Percentiles rank a stretch among this genome's conserved stretches.
Evolutionary conservation across 1,139 yeast species (phyloP).

Genomic region (Spencermartinsiella ligniputridi): DNA sequence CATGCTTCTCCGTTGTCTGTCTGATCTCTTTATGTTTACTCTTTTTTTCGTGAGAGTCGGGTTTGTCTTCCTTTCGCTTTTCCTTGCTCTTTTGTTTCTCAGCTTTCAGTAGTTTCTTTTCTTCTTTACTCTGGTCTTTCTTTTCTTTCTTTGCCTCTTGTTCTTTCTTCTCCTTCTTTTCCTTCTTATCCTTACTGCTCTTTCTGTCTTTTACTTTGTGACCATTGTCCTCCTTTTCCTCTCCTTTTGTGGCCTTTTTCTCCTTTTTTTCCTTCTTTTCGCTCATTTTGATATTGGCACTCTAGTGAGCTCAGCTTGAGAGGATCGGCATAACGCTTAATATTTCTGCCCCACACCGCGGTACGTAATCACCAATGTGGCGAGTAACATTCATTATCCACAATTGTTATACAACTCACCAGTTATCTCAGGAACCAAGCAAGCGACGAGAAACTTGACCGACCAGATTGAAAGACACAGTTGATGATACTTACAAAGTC

Average conservation of each 20-base stretch:
- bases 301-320: too few relatives aligned
- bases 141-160: conserved; percentile 4
- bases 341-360: too few relatives aligned
- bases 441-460: conserved; percentile 1
- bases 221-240: conserved; percentile 7
- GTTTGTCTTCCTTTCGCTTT: conserved; percentile 9
- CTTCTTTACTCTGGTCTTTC: conserved; percentile 4
- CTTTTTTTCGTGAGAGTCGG: conserved; percentile 5
- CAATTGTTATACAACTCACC: too few relatives aligned
- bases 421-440: too few relatives aligned
- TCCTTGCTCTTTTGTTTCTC: conserved; percentile 6
- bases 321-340: too few relatives aligned
- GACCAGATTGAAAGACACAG: too few relatives aligned
- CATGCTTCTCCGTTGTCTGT: too few relatives aligned
- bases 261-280: conserved; percentile 2
- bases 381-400: too few relatives aligned
- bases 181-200: conserved; percentile 5
- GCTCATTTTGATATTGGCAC: too few relatives aligned
- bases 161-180: conserved; percentile 8
- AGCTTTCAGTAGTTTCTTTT: neutral
- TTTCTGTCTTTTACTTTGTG: conserved; percentile 5
- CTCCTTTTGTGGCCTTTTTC: conserved; percentile 7
- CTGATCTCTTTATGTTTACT: neutral
- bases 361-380: too few relatives aligned
- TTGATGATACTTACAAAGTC: too few relatives aligned